A percentile compares a stretch with the other conserved stretches of the same genome.
Conservation (phyloP, 441 rosid species). For the Mallotus japonicus region DNA sequence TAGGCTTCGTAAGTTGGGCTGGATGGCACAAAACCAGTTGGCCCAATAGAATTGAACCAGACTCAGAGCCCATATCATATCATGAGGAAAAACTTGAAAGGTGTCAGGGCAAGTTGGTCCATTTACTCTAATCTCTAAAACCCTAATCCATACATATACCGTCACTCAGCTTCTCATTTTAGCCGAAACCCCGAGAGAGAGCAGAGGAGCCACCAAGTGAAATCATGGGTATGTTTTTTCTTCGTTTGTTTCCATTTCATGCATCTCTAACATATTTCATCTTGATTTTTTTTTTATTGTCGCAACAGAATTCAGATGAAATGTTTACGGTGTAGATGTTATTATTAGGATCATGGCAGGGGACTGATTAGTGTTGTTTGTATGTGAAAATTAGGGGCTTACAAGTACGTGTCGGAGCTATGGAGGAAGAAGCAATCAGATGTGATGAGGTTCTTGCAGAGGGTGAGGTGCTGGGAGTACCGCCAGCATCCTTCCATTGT, state of each 20-base stretch:
- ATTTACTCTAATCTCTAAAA: neutral
- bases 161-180: neutral
- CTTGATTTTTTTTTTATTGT: too few species aligned
- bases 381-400: constrained; percentile 42
- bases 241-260: neutral
- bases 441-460: constrained; percentile 66
- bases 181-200: constrained; percentile 14
- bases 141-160: constrained; percentile 16
- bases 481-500: constrained; percentile 66
- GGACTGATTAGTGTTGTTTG: too few species aligned
- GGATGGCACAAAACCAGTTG: too few species aligned
- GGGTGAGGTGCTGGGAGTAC: constrained; percentile 76
- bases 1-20: too few species aligned
- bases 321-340: too few species aligned
- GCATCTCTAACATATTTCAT: neutral
- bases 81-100: too few species aligned
- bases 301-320: too few species aligned
- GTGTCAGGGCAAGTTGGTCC: constrained; percentile 3
- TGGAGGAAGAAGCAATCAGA: constrained; percentile 79
- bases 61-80: too few species aligned
- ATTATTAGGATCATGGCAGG: too few species aligned
- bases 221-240: constrained; percentile 17
- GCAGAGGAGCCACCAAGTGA: neutral
- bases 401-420: constrained; percentile 65
- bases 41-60: too few species aligned